These are phyloP conservation scores for Fusarium gaditjirri DNA, from an alignment of 2,329 filamentous ascomycete species.

Conservation along the genomic window DNA sequence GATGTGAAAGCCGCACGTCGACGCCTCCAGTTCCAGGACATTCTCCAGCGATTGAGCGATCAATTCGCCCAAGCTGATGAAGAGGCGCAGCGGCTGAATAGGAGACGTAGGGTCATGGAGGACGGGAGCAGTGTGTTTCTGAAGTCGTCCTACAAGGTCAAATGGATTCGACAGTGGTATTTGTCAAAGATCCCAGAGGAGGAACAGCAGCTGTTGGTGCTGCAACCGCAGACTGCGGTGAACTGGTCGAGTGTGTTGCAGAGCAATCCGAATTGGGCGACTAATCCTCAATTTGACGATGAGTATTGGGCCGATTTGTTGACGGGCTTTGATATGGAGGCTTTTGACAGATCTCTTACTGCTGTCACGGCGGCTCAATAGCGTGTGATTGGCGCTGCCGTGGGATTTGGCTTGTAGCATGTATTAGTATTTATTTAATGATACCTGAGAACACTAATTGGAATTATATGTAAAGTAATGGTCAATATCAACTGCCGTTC, in stretches of 20 bases:
- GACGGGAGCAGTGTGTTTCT: conserved; percentile 47
- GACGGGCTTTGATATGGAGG: conserved; percentile 33
- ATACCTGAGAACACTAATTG: background rate
- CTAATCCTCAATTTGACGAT: conserved; percentile 45
- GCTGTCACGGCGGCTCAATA: background rate
- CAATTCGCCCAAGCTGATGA: conserved; percentile 48
- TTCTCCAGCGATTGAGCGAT: conserved; percentile 45
- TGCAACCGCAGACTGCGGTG: conserved; percentile 5
- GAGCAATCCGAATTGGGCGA: conserved; percentile 33
- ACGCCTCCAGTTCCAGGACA: conserved; percentile 47
- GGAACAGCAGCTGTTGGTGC: conserved; percentile 9
- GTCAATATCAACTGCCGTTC: background rate
- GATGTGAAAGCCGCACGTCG: conserved; percentile 47
- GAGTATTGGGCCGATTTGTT: conserved; percentile 46
- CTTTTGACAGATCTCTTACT: conserved; percentile 9
- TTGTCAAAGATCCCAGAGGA: conserved; percentile 36
- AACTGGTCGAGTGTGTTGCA: conserved; percentile 4
- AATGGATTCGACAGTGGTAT: conserved; percentile 57
- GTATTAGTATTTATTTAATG: background rate
- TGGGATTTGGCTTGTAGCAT: background rate
- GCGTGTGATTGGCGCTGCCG: background rate
- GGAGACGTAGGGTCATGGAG: conserved; percentile 43
- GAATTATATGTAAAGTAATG: background rate
- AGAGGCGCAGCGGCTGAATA: conserved; percentile 35
- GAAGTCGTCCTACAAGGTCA: conserved; percentile 50